Conservation (phyloP, 495 filamentous ascomycete genomes). For the Pyrenula aspistea region DNA sequence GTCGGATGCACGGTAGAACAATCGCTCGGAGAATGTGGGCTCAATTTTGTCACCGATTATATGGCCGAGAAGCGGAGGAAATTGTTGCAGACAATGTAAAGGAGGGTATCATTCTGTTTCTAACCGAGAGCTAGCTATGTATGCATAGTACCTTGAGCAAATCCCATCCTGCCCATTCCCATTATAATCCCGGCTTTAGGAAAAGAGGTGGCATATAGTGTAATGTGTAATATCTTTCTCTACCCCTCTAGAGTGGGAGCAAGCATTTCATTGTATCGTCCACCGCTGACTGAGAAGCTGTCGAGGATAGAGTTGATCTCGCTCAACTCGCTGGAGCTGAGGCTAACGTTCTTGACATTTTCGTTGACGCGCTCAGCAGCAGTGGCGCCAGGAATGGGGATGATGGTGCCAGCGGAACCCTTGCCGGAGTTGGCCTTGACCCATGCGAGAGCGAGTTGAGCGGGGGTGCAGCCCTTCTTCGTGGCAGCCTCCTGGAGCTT, state of each 20-base stretch:
- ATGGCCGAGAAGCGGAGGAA: too few relatives aligned
- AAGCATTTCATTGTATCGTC: neutral
- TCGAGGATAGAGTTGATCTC: slow-evolving; percentile 29
- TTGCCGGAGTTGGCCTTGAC: slow-evolving; percentile 38
- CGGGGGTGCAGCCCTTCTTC: slow-evolving; percentile 57
- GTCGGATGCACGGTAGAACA: too few relatives aligned
- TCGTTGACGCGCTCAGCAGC: slow-evolving; percentile 32
- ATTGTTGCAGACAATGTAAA: too few relatives aligned
- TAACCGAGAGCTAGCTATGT: too few relatives aligned
- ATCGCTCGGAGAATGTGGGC: too few relatives aligned
- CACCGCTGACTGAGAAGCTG: neutral
- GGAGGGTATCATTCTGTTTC: too few relatives aligned
- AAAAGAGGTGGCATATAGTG: too few relatives aligned
- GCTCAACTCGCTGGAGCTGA: slow-evolving; percentile 29
- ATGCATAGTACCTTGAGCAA: too few relatives aligned
- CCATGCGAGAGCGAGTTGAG: slow-evolving; percentile 75
- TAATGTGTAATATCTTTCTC: too few relatives aligned
- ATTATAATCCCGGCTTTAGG: too few relatives aligned
- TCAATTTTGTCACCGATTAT: too few relatives aligned
- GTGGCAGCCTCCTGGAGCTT: slow-evolving; percentile 37
- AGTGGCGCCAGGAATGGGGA: slow-evolving; percentile 70
- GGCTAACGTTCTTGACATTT: slow-evolving; percentile 25
- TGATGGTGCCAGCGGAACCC: slow-evolving; percentile 55
- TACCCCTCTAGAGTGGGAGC: neutral
- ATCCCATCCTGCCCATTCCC: too few relatives aligned